These are phyloP conservation scores for Nicotiana tabacum DNA, from an alignment of 257 asterid genomes.

Conservation along the genomic window DNA sequence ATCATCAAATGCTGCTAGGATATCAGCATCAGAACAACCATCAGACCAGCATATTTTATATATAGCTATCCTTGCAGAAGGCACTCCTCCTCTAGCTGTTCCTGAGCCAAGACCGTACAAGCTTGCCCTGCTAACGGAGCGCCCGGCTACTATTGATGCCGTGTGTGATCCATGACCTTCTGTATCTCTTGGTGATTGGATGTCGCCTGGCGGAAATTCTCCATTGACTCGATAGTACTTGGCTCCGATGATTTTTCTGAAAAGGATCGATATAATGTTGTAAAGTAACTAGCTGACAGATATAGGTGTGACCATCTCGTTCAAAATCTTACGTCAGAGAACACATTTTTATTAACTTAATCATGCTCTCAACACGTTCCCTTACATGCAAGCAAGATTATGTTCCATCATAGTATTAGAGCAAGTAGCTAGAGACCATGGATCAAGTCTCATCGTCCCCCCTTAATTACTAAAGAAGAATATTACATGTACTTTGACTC, in stretches of 20 bases:
- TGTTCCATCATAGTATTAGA: no score
- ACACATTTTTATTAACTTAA: no score
- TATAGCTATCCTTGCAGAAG: constrained; percentile 48
- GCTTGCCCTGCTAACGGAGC: constrained; percentile 31
- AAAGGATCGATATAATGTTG: neutral
- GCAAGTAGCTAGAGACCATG: no score
- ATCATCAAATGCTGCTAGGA: constrained; percentile 67
- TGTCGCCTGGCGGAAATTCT: constrained; percentile 8
- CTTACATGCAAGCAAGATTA: no score
- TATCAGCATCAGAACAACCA: constrained; percentile 44
- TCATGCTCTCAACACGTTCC: no score
- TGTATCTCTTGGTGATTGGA: constrained; percentile 49
- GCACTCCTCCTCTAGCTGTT: constrained; percentile 56
- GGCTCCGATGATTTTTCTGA: constrained; percentile 64
- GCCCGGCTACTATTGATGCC: constrained; percentile 53
- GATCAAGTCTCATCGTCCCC: no score
- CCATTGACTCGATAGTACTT: constrained; percentile 44
- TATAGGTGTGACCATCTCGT: no score
- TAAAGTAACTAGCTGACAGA: no score
- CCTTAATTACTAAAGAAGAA: no score
- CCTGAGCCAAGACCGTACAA: constrained; percentile 38
- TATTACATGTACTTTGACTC: no score
- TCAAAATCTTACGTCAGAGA: no score
- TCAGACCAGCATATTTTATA: constrained; percentile 56
- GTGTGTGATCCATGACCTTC: constrained; percentile 66